These are phyloP conservation scores for Papiliotrema fonsecae DNA, from an alignment of 1,284 basidiomycete genomes.

Conservation along the genomic window DNA sequence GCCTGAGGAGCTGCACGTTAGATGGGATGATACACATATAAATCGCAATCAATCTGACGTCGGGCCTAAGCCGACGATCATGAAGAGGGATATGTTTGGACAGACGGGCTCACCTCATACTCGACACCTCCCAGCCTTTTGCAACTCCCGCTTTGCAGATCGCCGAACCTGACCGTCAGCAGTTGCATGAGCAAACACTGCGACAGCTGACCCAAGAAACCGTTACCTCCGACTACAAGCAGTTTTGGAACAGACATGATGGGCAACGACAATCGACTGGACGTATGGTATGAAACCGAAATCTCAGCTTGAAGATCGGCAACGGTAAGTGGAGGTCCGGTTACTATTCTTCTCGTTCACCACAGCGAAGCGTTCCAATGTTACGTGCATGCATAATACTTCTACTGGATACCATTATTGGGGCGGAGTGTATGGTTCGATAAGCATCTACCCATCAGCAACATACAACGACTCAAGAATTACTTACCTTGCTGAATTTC, in stretches of 20 bases:
- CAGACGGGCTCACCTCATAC: conserved; percentile 81
- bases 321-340: no score
- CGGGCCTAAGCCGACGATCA: not conserved
- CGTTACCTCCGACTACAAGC: conserved; percentile 89
- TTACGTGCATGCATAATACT: conserved; percentile 1
- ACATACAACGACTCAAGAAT: not conserved
- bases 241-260: conserved; percentile 47
- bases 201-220: conserved; percentile 74
- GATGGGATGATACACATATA: not conserved
- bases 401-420: conserved; percentile 11
- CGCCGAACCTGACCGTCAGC: conserved; percentile 66
- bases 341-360: no score
- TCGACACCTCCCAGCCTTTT: conserved; percentile 79
- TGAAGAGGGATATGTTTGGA: no score
- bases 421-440: conserved; percentile 19
- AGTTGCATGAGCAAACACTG: not conserved
- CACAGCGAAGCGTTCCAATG: no score
- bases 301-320: no score
- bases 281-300: no score
- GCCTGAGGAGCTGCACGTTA: conserved; percentile 66
- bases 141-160: conserved; percentile 80
- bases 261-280: no score
- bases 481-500: conserved; percentile 65
- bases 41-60: no score
- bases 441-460: conserved; percentile 13